Percentiles rank a stretch among this genome's conserved stretches.
Evolutionary conservation across 2,329 filamentous ascomycete species (phyloP).

Genomic region (Colletotrichum sp.): DNA sequence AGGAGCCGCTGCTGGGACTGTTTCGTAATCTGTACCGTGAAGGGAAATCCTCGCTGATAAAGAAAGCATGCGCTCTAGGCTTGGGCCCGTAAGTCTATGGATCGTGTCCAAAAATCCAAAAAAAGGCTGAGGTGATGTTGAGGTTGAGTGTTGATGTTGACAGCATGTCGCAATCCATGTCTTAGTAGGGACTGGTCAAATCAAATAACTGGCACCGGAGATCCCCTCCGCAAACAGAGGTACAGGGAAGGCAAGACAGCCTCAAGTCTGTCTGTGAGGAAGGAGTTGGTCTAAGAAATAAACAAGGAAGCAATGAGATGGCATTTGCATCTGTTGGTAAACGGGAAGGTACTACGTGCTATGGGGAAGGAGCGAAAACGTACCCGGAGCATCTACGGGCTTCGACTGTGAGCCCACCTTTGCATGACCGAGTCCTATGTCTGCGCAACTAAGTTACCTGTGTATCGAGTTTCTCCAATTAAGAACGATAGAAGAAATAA

Average conservation of each 20-base stretch:
- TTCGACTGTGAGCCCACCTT: neutral
- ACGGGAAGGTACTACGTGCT: neutral
- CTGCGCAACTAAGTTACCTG: neutral
- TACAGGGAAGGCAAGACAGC: neutral
- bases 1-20: neutral
- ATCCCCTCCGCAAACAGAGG: neutral
- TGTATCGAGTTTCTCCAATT: neutral
- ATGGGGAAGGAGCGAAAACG: neutral
- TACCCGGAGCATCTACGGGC: neutral
- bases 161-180: neutral
- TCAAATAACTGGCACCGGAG: neutral
- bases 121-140: neutral
- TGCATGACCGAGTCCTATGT: neutral
- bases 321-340: neutral
- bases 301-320: neutral
- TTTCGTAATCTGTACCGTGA: neutral
- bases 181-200: neutral
- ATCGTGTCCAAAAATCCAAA: constrained; percentile 9
- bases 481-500: neutral
- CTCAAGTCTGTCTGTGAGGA: neutral
- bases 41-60: constrained; percentile 8
- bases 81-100: constrained; percentile 9
- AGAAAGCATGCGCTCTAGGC: constrained; percentile 18
- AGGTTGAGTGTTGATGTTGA: neutral
- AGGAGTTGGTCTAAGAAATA: neutral